These are phyloP conservation scores for Penicillium crystallinum DNA, from an alignment of 495 filamentous ascomycete genomes.

Conservation along the genomic window DNA sequence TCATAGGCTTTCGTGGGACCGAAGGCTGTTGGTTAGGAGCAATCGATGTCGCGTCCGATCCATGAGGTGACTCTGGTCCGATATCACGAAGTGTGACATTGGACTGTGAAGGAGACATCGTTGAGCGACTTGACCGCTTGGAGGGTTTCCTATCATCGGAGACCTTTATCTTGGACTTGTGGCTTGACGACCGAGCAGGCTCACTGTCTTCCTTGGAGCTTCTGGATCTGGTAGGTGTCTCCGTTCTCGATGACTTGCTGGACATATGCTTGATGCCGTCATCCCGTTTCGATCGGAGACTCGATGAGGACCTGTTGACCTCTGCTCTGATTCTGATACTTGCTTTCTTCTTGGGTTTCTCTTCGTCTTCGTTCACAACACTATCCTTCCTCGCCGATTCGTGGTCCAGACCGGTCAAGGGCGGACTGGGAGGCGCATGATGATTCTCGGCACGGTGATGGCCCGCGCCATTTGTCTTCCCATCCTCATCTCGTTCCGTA, in stretches of 20 bases:
- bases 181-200: slow-evolving; percentile 28
- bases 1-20: slow-evolving; percentile 33
- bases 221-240: slow-evolving; percentile 40
- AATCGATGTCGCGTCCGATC: slow-evolving; percentile 64
- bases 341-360: slow-evolving; percentile 35
- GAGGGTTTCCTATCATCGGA: slow-evolving; percentile 28
- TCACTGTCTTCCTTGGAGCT: slow-evolving; percentile 28
- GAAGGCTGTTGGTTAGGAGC: slow-evolving; percentile 53
- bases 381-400: slow-evolving; percentile 44
- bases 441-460: slow-evolving; percentile 26
- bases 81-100: slow-evolving; percentile 35
- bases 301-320: slow-evolving; percentile 39
- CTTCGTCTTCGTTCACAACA: slow-evolving; percentile 30
- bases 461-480: slow-evolving; percentile 18
- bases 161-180: slow-evolving; percentile 31
- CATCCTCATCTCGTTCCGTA: slow-evolving; percentile 44
- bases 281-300: slow-evolving; percentile 36
- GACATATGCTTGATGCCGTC: slow-evolving; percentile 29
- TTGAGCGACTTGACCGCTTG: slow-evolving; percentile 33
- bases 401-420: slow-evolving; percentile 52
- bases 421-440: slow-evolving; percentile 57
- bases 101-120: slow-evolving; percentile 32
- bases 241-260: slow-evolving; percentile 34
- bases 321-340: slow-evolving; percentile 40
- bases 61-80: slow-evolving; percentile 42